phyloP scores from a whole-genome alignment of 208 protist species.

The Giardia duodenalis region DNA sequence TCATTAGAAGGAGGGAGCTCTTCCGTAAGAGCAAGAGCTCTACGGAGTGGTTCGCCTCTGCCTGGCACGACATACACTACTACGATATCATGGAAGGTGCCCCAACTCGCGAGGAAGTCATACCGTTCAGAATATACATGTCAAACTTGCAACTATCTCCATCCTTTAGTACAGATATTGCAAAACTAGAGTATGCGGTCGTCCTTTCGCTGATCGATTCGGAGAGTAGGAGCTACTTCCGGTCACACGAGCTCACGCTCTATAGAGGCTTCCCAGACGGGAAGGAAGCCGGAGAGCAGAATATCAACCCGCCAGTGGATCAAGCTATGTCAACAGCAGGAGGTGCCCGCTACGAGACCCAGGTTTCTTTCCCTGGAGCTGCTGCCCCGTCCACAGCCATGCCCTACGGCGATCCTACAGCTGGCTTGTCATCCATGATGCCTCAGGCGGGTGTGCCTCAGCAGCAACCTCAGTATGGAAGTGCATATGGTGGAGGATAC shows the following conservation, averaged over 20 bases:
- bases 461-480: too few species aligned
- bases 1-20: neutral
- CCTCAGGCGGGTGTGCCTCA: too few species aligned
- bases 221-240: neutral
- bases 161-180: neutral
- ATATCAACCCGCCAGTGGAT: too few species aligned
- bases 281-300: too few species aligned
- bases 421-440: too few species aligned
- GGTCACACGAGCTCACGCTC: neutral
- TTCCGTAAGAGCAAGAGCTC: neutral
- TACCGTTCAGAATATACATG: constrained; percentile 11
- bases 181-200: neutral
- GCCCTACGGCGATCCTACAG: too few species aligned
- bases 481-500: too few species aligned
- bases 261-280: constrained; percentile 4
- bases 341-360: too few species aligned
- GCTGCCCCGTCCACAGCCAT: too few species aligned
- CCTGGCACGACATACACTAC: neutral
- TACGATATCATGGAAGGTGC: constrained; percentile 15
- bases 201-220: neutral
- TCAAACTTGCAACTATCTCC: neutral
- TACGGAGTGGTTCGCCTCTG: neutral
- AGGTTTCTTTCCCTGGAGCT: too few species aligned
- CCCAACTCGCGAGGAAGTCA: neutral
- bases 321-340: too few species aligned